Percentiles rank a stretch among this genome's conserved stretches.
phyloP scores from a whole-genome alignment of 352 stramenopile species.

The Globisporangium abappressorium region DNA sequence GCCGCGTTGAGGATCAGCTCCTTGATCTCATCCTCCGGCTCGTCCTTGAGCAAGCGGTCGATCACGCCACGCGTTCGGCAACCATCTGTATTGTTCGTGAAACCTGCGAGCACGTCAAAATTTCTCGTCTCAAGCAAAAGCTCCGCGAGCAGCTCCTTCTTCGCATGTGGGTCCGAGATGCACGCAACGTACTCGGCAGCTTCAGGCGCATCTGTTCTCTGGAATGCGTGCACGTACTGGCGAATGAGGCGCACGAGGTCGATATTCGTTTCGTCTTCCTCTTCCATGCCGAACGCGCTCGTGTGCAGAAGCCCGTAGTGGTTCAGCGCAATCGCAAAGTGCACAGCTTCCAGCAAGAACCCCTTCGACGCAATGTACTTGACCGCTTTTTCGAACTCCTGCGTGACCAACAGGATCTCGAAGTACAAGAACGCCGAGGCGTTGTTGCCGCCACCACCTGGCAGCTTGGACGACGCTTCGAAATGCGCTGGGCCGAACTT shows the following conservation, averaged over 20 bases:
- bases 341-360: slow-evolving; percentile 72
- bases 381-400: slow-evolving; percentile 78
- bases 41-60: slow-evolving; percentile 70
- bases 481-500: slow-evolving; percentile 76
- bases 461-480: slow-evolving; percentile 38
- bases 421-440: slow-evolving; percentile 76
- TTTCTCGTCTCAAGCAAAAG: slow-evolving; percentile 79
- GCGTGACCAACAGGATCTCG: slow-evolving; percentile 72
- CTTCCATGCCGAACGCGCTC: slow-evolving; percentile 47
- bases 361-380: slow-evolving; percentile 80
- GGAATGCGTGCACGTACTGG: slow-evolving; percentile 83
- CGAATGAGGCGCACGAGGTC: slow-evolving; percentile 76
- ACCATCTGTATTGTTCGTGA: slow-evolving; percentile 80
- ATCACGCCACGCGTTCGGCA: slow-evolving; percentile 75
- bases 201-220: slow-evolving; percentile 71
- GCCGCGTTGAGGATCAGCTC: slow-evolving; percentile 72
- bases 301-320: slow-evolving; percentile 72
- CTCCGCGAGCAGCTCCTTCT: slow-evolving; percentile 72
- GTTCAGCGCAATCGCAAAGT: slow-evolving; percentile 79
- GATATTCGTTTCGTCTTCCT: slow-evolving; percentile 61
- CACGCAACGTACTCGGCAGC: slow-evolving; percentile 80
- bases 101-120: slow-evolving; percentile 75
- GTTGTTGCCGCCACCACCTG: slow-evolving; percentile 29
- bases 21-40: slow-evolving; percentile 70
- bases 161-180: slow-evolving; percentile 52